Conservation (phyloP, 495 filamentous ascomycete species). For the Thermochaetoides thermophila region DNA sequence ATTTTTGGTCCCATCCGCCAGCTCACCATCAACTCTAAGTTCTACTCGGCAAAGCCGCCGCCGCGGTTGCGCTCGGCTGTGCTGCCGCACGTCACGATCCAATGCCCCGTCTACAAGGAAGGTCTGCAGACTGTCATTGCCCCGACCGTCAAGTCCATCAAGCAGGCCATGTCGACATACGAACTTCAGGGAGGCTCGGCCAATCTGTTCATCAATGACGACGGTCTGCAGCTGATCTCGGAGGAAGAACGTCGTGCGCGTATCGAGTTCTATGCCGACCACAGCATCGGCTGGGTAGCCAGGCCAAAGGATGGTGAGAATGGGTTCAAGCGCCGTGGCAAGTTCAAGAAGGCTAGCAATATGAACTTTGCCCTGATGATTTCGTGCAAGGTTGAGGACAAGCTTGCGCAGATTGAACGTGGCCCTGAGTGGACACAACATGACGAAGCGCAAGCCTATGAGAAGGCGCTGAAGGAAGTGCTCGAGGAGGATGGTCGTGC, state of each 20-base stretch:
- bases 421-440: constrained; percentile 49
- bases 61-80: constrained; percentile 35
- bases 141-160: constrained; percentile 54
- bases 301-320: constrained; percentile 50
- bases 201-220: constrained; percentile 71
- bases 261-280: constrained; percentile 53
- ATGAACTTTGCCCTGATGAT: constrained; percentile 74
- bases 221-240: constrained; percentile 54
- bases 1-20: constrained; percentile 59
- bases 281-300: constrained; percentile 71
- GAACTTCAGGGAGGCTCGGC: constrained; percentile 68
- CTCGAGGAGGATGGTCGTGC: constrained; percentile 54
- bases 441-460: constrained; percentile 57
- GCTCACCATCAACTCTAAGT: constrained; percentile 60
- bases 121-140: constrained; percentile 49
- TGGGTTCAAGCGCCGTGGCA: constrained; percentile 46
- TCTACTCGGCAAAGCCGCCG: constrained; percentile 55
- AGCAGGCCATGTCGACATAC: constrained; percentile 62
- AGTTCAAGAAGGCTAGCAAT: constrained; percentile 68
- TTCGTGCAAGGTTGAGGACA: constrained; percentile 60
- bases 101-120: constrained; percentile 63
- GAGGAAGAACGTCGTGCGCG: constrained; percentile 51
- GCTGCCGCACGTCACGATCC: constrained; percentile 55
- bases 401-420: constrained; percentile 40
- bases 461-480: constrained; percentile 51